Percentiles rank a stretch among this genome's conserved stretches.
These are phyloP conservation scores for Phlegmacium glaucopus DNA, from an alignment of 768 basidiomycete species.

Conservation along the genomic window DNA sequence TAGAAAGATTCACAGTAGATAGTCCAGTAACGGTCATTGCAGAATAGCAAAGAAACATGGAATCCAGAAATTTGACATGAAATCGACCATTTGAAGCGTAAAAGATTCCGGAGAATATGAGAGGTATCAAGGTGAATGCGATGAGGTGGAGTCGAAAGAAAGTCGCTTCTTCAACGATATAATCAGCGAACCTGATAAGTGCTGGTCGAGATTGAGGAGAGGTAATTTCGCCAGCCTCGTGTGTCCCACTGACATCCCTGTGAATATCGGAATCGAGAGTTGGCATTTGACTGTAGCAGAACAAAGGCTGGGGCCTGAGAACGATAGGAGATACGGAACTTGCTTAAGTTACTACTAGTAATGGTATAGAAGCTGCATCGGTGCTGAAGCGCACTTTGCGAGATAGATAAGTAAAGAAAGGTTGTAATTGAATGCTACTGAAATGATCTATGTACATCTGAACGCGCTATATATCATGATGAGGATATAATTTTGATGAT, in stretches of 20 bases:
- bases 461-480: too few relatives aligned
- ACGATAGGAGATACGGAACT: too few relatives aligned
- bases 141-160: constrained; percentile 53
- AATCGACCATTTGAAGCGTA: constrained; percentile 59
- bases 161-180: constrained; percentile 26
- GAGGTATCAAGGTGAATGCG: constrained; percentile 53
- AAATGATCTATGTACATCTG: too few relatives aligned
- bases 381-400: too few relatives aligned
- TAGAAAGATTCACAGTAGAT: constrained; percentile 46
- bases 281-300: neutral
- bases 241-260: neutral
- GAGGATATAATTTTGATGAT: constrained; percentile 44
- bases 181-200: constrained; percentile 7
- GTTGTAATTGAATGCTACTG: too few relatives aligned
- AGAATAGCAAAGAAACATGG: constrained; percentile 59
- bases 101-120: constrained; percentile 61
- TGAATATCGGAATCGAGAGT: neutral
- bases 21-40: constrained; percentile 52
- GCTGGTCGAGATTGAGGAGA: neutral
- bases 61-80: constrained; percentile 48
- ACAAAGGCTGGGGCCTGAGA: too few relatives aligned
- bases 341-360: too few relatives aligned
- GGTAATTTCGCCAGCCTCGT: constrained; percentile 4
- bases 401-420: too few relatives aligned
- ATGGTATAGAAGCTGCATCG: too few relatives aligned